phyloP scores from a whole-genome alignment of 352 stramenopile genomes.

The Phytopythium aichiense region DNA sequence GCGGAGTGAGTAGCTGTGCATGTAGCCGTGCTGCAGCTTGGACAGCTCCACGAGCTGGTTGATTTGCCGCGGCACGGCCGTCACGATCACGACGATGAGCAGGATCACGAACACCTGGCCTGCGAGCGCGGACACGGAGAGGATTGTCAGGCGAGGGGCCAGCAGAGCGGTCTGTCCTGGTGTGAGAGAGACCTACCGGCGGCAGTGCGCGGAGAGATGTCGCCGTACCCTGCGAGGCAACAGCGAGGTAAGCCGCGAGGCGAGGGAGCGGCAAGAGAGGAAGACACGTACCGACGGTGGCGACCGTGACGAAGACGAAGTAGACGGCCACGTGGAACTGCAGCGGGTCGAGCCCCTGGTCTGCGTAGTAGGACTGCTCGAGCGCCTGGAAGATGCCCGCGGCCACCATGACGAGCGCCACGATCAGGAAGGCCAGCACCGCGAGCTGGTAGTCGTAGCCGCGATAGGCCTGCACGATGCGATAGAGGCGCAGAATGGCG shows the following conservation, averaged over 20 bases:
- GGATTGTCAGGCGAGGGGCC: neutral
- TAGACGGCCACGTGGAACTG: slow-evolving; percentile 66
- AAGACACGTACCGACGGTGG: slow-evolving; percentile 29
- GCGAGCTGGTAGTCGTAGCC: slow-evolving; percentile 61
- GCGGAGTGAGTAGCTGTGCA: slow-evolving; percentile 44
- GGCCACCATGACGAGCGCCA: slow-evolving; percentile 52
- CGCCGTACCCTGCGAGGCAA: slow-evolving; percentile 28
- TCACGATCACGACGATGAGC: slow-evolving; percentile 56
- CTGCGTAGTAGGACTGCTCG: slow-evolving; percentile 46
- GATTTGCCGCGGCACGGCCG: slow-evolving; percentile 51
- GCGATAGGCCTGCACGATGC: slow-evolving; percentile 43
- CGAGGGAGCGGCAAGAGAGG: neutral
- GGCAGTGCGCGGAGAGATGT: slow-evolving; percentile 47
- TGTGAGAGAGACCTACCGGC: slow-evolving; percentile 19
- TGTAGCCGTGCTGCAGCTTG: slow-evolving; percentile 39
- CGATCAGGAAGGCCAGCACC: slow-evolving; percentile 54
- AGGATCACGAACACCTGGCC: slow-evolving; percentile 58
- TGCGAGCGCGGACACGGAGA: slow-evolving; percentile 8
- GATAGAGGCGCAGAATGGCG: slow-evolving; percentile 50
- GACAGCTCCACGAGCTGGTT: slow-evolving; percentile 49
- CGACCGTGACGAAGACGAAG: slow-evolving; percentile 66
- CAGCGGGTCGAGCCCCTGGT: slow-evolving; percentile 21
- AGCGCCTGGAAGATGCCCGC: slow-evolving; percentile 55
- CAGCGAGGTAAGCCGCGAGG: slow-evolving; percentile 1
- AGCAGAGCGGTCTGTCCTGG: neutral